These are phyloP conservation scores for Hyphopichia khmerensis DNA, from an alignment of 1,139 yeast genomes.

Conservation along the genomic window DNA sequence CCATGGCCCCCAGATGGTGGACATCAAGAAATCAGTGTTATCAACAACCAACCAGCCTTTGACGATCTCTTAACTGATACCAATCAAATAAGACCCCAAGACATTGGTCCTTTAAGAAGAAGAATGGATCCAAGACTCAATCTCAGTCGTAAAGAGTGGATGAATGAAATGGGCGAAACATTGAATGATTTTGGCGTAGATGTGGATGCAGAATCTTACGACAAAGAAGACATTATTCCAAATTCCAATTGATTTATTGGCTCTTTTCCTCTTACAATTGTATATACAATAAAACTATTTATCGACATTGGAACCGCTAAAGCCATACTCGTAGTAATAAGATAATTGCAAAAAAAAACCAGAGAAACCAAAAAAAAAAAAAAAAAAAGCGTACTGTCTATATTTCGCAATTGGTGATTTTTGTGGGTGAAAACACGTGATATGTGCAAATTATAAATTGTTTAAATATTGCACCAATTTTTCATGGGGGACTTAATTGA, in stretches of 20 bases:
- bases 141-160: constrained; percentile 56
- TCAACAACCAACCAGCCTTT: constrained; percentile 15
- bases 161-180: constrained; percentile 77
- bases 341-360: background rate
- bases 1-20: constrained; percentile 94
- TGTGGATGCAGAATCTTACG: constrained; percentile 51
- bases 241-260: background rate
- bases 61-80: constrained; percentile 18
- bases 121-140: constrained; percentile 25
- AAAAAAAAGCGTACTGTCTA: too few relatives aligned
- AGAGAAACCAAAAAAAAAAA: too few relatives aligned
- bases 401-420: background rate
- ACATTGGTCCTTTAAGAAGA: constrained; percentile 21
- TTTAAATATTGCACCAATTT: background rate
- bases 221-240: background rate
- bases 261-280: background rate
- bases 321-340: background rate
- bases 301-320: background rate
- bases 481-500: background rate
- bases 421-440: constrained; percentile 1
- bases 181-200: constrained; percentile 89
- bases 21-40: constrained; percentile 31
- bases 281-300: too few relatives aligned
- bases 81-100: constrained; percentile 12
- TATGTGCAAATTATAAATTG: constrained; percentile 2